phyloP scores from a whole-genome alignment of 352 stramenopile species.

The Globisporangium spiculum region DNA sequence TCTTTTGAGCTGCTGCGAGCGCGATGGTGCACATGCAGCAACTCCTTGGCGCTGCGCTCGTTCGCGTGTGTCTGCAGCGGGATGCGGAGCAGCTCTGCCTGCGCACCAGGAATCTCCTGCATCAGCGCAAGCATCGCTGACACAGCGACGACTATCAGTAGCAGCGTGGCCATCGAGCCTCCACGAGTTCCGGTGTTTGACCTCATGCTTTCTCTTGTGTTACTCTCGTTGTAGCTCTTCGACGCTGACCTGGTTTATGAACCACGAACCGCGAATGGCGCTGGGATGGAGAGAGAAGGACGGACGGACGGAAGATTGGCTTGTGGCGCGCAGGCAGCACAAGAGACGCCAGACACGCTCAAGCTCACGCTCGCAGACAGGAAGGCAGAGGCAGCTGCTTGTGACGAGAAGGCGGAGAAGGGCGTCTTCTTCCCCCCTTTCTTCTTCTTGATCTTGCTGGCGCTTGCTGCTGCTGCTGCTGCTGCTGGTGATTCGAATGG shows the following conservation, averaged over 20 bases:
- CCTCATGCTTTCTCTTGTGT: neutral
- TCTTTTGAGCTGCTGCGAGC: neutral
- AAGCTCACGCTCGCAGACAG: no score
- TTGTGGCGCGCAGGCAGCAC: neutral
- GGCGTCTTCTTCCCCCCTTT: neutral
- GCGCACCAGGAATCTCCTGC: neutral
- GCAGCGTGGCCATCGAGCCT: neutral
- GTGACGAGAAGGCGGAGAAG: neutral
- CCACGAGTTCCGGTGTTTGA: neutral
- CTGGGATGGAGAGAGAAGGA: neutral
- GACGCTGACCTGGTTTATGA: neutral
- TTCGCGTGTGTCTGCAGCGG: slow-evolving; percentile 30
- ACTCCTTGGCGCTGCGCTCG: slow-evolving; percentile 25
- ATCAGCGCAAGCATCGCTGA: neutral
- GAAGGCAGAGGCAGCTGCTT: neutral
- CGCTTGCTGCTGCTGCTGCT: neutral
- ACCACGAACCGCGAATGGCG: neutral
- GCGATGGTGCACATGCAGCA: slow-evolving; percentile 36
- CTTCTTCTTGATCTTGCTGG: neutral
- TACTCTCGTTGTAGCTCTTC: neutral
- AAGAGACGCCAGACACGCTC: neutral
- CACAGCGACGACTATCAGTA: neutral
- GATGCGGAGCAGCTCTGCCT: slow-evolving; percentile 30
- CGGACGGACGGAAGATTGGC: neutral
- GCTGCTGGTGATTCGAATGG: neutral